Percentiles rank a stretch among this genome's conserved stretches.
Conservation (phyloP, 805 yeast genomes). For the Lipomyces kockii region DNA sequence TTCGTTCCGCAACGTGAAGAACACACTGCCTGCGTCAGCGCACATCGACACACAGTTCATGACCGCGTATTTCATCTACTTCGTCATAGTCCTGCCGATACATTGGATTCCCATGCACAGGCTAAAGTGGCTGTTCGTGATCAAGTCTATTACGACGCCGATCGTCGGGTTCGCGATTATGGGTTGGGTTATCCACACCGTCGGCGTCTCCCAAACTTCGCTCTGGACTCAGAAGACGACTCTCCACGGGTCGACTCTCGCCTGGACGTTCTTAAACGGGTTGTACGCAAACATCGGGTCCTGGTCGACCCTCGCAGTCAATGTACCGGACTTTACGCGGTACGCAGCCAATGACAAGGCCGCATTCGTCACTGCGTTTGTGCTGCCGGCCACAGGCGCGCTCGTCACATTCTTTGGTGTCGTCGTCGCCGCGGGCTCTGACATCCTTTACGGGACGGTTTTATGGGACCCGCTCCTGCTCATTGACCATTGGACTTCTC, state of each 20-base stretch:
- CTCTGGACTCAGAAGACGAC: constrained; percentile 17
- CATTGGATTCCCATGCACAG: constrained; percentile 81
- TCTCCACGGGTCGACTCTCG: constrained; percentile 21
- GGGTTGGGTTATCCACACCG: constrained; percentile 64
- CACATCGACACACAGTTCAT: constrained; percentile 55
- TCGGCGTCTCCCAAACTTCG: neutral
- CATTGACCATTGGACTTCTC: constrained; percentile 24
- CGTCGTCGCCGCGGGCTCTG: constrained; percentile 27
- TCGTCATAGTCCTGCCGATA: constrained; percentile 79
- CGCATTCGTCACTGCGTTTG: constrained; percentile 8
- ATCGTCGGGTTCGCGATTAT: constrained; percentile 81
- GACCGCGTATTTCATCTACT: constrained; percentile 77
- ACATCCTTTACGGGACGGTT: constrained; percentile 21
- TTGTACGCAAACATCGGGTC: constrained; percentile 22
- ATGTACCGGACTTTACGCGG: constrained; percentile 43
- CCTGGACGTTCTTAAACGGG: constrained; percentile 21
- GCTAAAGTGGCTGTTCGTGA: constrained; percentile 80
- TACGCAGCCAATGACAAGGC: constrained; percentile 50
- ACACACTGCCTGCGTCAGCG: constrained; percentile 61
- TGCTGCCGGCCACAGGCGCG: constrained; percentile 14
- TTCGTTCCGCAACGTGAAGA: constrained; percentile 44
- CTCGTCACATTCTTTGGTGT: constrained; percentile 25
- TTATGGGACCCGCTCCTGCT: constrained; percentile 30
- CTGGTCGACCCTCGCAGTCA: constrained; percentile 21
- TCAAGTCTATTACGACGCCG: constrained; percentile 67